Evolutionary conservation across 345 rosid species (phyloP), one percentile per base, ranked within the genome.

Genomic region (Heritiera fomes): DNA sequence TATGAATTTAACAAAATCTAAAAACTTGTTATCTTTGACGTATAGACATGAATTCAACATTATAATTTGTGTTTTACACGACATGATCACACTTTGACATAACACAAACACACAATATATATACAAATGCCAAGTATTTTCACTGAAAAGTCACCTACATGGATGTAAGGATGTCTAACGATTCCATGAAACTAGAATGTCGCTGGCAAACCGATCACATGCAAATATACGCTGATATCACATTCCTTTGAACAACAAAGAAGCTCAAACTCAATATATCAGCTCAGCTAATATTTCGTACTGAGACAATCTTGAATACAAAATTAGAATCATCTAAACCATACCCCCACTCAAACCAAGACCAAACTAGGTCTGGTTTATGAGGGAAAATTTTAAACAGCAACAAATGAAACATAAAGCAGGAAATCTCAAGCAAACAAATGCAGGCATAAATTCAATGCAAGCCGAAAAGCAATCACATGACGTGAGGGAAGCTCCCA

Each of bases 351-450:
- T 59, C 7, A 53, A 14, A 59, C 30, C 63, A 20, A 59, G 63
- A 20, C 12, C 20, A 2, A 11, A 61, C 15, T 30, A 47, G 13
- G 56, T 70, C 56, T 49, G 47, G 59, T 49, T 70, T 23, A 47
- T 1, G 41, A 23, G 55, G 41, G 38, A 6, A 67, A 69, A 5
- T 1, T 34, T 34, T n/a, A 12, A 14, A 20, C 3, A 13, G 2
- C 58, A 8, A 12, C 6, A 6, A 67, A 43, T 6, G 73, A 23
- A 15, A 8, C 10, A 69, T 45, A 46, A 11, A 47, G 41, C 55
- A 46, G 14, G n/a, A 43, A 46, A 47, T 70, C 74, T 70, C 20
- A 14, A 70, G 74, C 58, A 70, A 49, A 47, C 20, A 41, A 18
- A 52, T 0, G 7, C 41, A 70, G 43, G n/a, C 45, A 71, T 49